Percentiles rank a stretch among this genome's conserved stretches.
phyloP scores from a whole-genome alignment of 2,329 filamentous ascomycete genomes.

The Exophiala sideris region DNA sequence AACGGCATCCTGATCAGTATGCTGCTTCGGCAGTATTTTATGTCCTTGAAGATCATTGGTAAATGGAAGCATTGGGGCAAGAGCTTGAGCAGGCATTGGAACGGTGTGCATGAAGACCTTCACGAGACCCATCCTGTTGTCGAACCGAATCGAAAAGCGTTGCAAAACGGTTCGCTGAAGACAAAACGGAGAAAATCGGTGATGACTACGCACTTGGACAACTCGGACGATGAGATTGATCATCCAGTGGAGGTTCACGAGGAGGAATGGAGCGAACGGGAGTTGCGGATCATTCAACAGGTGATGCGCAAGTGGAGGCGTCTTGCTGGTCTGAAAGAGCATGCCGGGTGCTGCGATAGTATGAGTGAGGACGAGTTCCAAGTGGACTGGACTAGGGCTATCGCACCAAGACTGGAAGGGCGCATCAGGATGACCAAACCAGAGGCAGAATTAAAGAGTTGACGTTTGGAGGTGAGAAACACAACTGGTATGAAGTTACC shows the following conservation, averaged over 20 bases:
- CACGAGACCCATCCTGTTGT: constrained; percentile 38
- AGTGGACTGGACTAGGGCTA: constrained; percentile 47
- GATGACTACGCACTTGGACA: constrained; percentile 33
- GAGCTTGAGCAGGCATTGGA: constrained; percentile 63
- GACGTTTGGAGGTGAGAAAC: too few relatives aligned
- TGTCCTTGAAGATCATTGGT: constrained; percentile 76
- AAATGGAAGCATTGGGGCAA: constrained; percentile 71
- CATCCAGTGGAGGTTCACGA: constrained; percentile 5
- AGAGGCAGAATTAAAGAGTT: not conserved
- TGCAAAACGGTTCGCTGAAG: constrained; percentile 5
- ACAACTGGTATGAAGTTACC: too few relatives aligned
- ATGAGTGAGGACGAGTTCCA: constrained; percentile 25
- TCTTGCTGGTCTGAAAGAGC: constrained; percentile 21
- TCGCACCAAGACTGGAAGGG: constrained; percentile 73
- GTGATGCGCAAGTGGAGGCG: constrained; percentile 28
- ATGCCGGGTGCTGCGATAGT: constrained; percentile 22
- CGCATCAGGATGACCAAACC: constrained; percentile 52
- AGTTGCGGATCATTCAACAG: constrained; percentile 26
- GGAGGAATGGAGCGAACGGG: constrained; percentile 23
- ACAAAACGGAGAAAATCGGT: constrained; percentile 28
- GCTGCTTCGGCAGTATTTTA: constrained; percentile 86
- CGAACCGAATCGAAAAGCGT: constrained; percentile 10
- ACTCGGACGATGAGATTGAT: constrained; percentile 50
- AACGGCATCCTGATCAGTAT: constrained; percentile 82
- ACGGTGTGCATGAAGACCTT: constrained; percentile 60